These are phyloP conservation scores for Fusarium nanum DNA, from an alignment of 2,329 filamentous ascomycete species.

Conservation along the genomic window DNA sequence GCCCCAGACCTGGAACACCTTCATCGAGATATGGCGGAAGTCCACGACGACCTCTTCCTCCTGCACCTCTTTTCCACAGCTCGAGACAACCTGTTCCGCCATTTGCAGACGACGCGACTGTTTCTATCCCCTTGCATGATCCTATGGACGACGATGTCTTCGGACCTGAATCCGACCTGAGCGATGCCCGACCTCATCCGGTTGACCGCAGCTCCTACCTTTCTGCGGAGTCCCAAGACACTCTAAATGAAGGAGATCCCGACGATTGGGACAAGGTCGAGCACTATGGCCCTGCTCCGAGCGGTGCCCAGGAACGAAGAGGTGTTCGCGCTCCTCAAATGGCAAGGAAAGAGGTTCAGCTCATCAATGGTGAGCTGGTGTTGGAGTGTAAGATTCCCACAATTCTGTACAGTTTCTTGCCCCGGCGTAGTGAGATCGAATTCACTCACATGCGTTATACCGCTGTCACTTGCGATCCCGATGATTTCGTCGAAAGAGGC, in stretches of 20 bases:
- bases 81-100: slow-evolving; percentile 61
- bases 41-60: slow-evolving; percentile 86
- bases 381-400: slow-evolving; percentile 99
- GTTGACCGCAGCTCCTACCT: slow-evolving; percentile 68
- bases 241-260: slow-evolving; percentile 60
- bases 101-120: slow-evolving; percentile 75
- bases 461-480: slow-evolving; percentile 96
- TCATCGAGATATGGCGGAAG: slow-evolving; percentile 90
- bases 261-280: slow-evolving; percentile 70
- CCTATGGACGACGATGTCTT: slow-evolving; percentile 77
- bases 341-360: slow-evolving; percentile 90
- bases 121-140: slow-evolving; percentile 75
- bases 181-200: slow-evolving; percentile 63
- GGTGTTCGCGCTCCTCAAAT: slow-evolving; percentile 89
- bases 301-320: slow-evolving; percentile 86
- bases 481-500: slow-evolving; percentile 88
- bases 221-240: slow-evolving; percentile 62
- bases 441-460: slow-evolving; percentile 99
- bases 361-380: slow-evolving; percentile 98
- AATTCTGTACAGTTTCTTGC: slow-evolving; percentile 96
- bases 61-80: slow-evolving; percentile 83
- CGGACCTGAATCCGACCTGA: slow-evolving; percentile 67
- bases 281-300: slow-evolving; percentile 88
- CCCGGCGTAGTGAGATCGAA: slow-evolving; percentile 90
- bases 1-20: slow-evolving; percentile 88